These are phyloP conservation scores for Wickerhamomyces bisporus DNA, from an alignment of 805 yeast species.

Conservation along the genomic window DNA sequence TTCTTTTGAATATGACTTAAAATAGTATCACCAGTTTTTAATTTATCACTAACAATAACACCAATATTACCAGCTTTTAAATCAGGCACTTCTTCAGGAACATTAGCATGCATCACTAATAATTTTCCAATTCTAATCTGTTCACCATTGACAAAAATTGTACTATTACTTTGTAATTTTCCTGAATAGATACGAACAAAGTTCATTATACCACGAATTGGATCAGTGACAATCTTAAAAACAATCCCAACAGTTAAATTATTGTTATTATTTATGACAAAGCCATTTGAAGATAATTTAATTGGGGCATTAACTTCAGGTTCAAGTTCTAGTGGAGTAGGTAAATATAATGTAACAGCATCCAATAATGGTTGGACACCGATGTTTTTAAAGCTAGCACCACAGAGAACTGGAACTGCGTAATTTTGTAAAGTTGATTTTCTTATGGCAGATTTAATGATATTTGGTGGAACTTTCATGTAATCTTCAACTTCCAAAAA, in stretches of 20 bases:
- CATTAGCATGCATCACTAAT: constrained; percentile 83
- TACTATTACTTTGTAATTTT: constrained; percentile 53
- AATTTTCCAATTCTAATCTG: constrained; percentile 63
- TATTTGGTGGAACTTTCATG: constrained; percentile 50
- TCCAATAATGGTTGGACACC: constrained; percentile 95
- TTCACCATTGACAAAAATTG: constrained; percentile 63
- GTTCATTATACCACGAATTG: constrained; percentile 74
- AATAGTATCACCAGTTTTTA: constrained; percentile 88
- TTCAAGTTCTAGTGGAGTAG: constrained; percentile 67
- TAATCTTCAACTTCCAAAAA: constrained; percentile 75
- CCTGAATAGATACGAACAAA: constrained; percentile 91
- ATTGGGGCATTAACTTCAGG: constrained; percentile 49
- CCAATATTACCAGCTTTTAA: constrained; percentile 84
- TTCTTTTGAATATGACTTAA: constrained; percentile 54
- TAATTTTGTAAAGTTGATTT: constrained; percentile 51
- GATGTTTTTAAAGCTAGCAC: constrained; percentile 85
- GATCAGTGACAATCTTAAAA: constrained; percentile 86
- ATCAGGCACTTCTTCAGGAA: constrained; percentile 62
- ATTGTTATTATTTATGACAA: constrained; percentile 50
- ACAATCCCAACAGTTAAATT: constrained; percentile 74
- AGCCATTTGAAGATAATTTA: constrained; percentile 40
- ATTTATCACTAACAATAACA: constrained; percentile 53
- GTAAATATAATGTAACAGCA: constrained; percentile 71
- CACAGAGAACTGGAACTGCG: constrained; percentile 82
- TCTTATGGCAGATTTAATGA: constrained; percentile 58